These are phyloP conservation scores for Clarireedia sp. DNA, from an alignment of 2,329 filamentous ascomycete genomes.

Conservation along the genomic window DNA sequence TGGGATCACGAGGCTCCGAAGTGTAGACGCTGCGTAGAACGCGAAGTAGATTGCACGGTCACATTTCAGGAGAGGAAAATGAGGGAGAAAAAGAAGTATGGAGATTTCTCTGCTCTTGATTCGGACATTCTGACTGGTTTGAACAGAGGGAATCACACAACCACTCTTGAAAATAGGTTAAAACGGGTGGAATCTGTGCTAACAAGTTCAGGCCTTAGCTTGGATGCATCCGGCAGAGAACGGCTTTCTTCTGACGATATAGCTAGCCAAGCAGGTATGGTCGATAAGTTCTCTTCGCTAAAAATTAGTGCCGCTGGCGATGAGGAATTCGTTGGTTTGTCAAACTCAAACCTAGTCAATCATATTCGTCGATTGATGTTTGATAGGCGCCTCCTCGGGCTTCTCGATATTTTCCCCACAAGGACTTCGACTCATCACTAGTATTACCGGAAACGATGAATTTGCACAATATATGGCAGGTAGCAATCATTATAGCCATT, in stretches of 20 bases:
- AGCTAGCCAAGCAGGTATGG: slow-evolving; percentile 14
- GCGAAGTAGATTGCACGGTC: slow-evolving; percentile 18
- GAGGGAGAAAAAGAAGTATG: slow-evolving; percentile 18
- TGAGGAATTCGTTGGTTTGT: slow-evolving; percentile 18
- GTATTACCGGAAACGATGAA: not conserved
- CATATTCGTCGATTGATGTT: not conserved
- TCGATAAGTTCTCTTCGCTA: slow-evolving; percentile 18
- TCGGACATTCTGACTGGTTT: not conserved
- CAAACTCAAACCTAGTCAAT: not conserved
- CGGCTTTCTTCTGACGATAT: slow-evolving; percentile 14
- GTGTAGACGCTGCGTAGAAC: slow-evolving; percentile 17
- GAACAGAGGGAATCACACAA: slow-evolving; percentile 13
- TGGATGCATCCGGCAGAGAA: slow-evolving; percentile 1
- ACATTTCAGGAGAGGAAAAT: slow-evolving; percentile 22
- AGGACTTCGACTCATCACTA: slow-evolving; percentile 19
- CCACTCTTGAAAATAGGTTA: slow-evolving; percentile 20
- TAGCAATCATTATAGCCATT: not conserved
- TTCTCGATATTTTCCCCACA: slow-evolving; percentile 23
- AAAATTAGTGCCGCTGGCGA: slow-evolving; percentile 14
- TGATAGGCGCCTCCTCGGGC: slow-evolving; percentile 19
- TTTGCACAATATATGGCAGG: not conserved
- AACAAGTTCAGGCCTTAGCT: slow-evolving; percentile 12
- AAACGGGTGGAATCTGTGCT: slow-evolving; percentile 22
- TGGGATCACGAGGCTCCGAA: slow-evolving; percentile 16
- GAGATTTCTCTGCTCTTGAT: slow-evolving; percentile 1